Conservation (phyloP, 176 grass and related monocot species). For the Oryza glaberrima region DNA sequence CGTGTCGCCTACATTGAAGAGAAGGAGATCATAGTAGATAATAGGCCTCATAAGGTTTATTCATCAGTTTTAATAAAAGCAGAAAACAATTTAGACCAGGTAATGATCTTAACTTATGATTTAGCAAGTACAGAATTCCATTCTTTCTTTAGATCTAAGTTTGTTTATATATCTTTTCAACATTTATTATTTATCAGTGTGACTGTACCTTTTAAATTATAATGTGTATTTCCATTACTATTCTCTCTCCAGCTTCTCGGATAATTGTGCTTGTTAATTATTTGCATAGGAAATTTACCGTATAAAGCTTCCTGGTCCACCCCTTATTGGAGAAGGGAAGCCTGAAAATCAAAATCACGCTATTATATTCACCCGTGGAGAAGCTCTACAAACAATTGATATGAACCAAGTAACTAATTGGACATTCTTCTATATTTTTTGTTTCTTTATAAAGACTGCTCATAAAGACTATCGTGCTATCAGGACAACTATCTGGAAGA, state of each 20-base stretch:
- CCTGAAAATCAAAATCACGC: constrained; percentile 99
- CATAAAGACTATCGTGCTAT: constrained; percentile 33
- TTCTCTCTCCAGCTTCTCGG: background rate
- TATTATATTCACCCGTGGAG: constrained; percentile 97
- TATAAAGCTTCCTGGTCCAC: constrained; percentile 84
- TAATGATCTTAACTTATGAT: constrained; percentile 50
- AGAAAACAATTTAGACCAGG: constrained; percentile 91
- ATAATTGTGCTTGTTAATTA: constrained; percentile 28
- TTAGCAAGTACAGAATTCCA: background rate
- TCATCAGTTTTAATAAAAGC: constrained; percentile 92
- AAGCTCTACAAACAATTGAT: constrained; percentile 94
- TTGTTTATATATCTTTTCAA: constrained; percentile 4
- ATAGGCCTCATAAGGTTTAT: constrained; percentile 62
- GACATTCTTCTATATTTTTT: constrained; percentile 17
- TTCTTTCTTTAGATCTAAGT: constrained; percentile 10
- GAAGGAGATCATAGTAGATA: constrained; percentile 70
- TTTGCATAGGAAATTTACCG: constrained; percentile 84
- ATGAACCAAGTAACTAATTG: constrained; percentile 88
- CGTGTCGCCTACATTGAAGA: constrained; percentile 96
- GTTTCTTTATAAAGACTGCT: constrained; percentile 10
- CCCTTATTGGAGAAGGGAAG: constrained; percentile 93
- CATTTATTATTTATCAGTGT: constrained; percentile 29
- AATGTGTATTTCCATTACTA: constrained; percentile 14
- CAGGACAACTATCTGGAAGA: constrained; percentile 98
- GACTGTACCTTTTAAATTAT: background rate